Evolutionary conservation across 2,329 filamentous ascomycete species (phyloP).

Genomic region (Sclerotinia nivalis): DNA sequence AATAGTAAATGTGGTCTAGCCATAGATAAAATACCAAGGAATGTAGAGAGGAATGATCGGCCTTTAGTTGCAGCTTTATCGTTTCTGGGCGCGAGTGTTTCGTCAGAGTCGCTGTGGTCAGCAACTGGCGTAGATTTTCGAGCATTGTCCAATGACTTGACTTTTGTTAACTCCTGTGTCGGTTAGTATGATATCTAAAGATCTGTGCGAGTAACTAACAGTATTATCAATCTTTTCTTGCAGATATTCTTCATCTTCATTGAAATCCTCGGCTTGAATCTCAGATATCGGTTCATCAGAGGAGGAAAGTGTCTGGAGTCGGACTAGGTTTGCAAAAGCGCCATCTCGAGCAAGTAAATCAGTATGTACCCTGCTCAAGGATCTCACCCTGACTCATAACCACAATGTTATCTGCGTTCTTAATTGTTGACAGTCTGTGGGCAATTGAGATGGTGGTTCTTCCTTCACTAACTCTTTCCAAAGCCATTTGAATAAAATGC

Average conservation of each 20-base stretch:
- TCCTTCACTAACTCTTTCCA: slow-evolving; percentile 77
- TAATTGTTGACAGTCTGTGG: slow-evolving; percentile 83
- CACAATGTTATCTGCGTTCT: slow-evolving; percentile 84
- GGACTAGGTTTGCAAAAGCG: slow-evolving; percentile 31
- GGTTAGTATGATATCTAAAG: neutral
- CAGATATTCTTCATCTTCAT: slow-evolving; percentile 9
- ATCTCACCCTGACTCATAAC: slow-evolving; percentile 76
- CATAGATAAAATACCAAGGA: slow-evolving; percentile 17
- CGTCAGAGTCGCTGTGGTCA: neutral
- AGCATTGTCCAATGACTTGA: neutral
- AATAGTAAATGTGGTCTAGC: slow-evolving; percentile 16
- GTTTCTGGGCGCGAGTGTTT: neutral
- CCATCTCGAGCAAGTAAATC: slow-evolving; percentile 64
- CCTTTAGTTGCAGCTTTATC: neutral
- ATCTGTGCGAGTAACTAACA: neutral
- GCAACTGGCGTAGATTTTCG: neutral
- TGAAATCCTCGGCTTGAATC: neutral
- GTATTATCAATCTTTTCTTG: slow-evolving; percentile 1
- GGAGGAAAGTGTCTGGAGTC: slow-evolving; percentile 13
- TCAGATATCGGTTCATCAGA: slow-evolving; percentile 7
- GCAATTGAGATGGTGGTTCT: slow-evolving; percentile 93
- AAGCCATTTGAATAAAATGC: slow-evolving; percentile 82
- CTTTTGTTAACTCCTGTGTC: neutral
- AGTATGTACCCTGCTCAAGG: slow-evolving; percentile 72
- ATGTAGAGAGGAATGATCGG: slow-evolving; percentile 11